Evolutionary conservation across 2,329 filamentous ascomycete species (phyloP), one percentile per base, ranked within the genome.

Genomic region (Venturia effusa): DNA sequence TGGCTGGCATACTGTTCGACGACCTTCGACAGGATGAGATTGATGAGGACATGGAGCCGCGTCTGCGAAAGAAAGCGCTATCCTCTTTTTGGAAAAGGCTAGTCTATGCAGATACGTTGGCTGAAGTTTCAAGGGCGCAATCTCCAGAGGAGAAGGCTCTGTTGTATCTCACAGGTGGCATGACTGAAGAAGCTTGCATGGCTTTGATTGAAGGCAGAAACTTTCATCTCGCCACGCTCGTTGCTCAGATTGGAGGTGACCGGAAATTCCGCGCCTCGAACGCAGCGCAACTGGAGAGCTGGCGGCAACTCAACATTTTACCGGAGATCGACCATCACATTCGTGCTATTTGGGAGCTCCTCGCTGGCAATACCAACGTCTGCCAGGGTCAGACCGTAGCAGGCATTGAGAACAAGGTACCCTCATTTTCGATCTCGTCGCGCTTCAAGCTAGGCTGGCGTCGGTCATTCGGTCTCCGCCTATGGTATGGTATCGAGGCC

Each of bases 361-460:
- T 97, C 13, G 85, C 90, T 37, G 94, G 95, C 43, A 94, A 97
- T 68, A 87, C 90, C n/a, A 88, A 90, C 67, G 84, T 87, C 34
- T 92, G 90, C 65, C 84, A 92, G 68, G 94, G 93, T 13, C 87
- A 88, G 71, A 88, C 85, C 67, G 81, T 80, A 2, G 86, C 84
- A 7, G 84, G 64, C 22, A 19, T 27, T 11, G 94, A 97, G 74
- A 90, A 97, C 75, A 87, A 89, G 55, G 83, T 88, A 45, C 83
- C 87, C 17, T 88, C 88, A 0, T 96, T 99, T 71, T 82, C 86
- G 63, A 89, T 99, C 67, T 89, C 91, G 0, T 83, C 89, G 69
- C 87, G 87, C 59, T 99, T 97, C 72, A 85, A 85, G 4, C 80
- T 99, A 41, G 89, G 95, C 73, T 99, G 94, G 94, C 87, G 90